Evolutionary conservation across 352 stramenopile genomes (phyloP), one percentile per base, ranked within the genome.

Genomic region (Hyaloperonospora brassicae): DNA sequence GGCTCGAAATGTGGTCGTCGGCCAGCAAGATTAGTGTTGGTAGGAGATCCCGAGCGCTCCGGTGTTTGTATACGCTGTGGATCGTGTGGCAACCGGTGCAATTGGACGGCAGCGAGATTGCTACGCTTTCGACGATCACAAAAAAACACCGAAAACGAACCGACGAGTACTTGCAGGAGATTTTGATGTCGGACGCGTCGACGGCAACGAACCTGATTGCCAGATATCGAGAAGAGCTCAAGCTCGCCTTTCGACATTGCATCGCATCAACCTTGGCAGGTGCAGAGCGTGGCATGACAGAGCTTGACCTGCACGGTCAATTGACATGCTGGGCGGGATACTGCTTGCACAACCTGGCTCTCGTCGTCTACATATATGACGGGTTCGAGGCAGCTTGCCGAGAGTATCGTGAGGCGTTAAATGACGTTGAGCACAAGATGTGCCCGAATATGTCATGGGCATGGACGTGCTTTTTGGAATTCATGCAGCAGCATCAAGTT

Each of bases 281-380:
- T 21, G 2, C 17, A 12, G 47, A 52, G 31, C 12, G 2, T 17
- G 17, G 9, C 35, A 47, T 39, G 44, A 1, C 25, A 31, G 48
- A 13, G 10, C 40, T 14, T 40, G 24, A 4, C 31, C 39, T 25
- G 3, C 34, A 30, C 2, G 14, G 12, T 31, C 49, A 38, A 41
- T 35, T 48, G 2, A 25, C n/a, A 23, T 73, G 65, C 36, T 68
- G 57, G 57, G 66, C 62, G 35, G 61, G 72, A 13, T 86, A 73
- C 34, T 86, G 74, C 17, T 51, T 82, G n/a, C 68, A 85, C 50
- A 89, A 88, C 46, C 59, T 89, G 3, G 79, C 71, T 24, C 54
- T 84, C 7, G 57, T 72, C 14, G 55, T 89, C 46, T 88, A 88
- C 48, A 52, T 54, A 8, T 68, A 60, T 6, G 51, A 59, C 27